These are phyloP conservation scores for Lasiodiplodia citricola DNA, from an alignment of 2,329 filamentous ascomycete genomes.

Conservation along the genomic window DNA sequence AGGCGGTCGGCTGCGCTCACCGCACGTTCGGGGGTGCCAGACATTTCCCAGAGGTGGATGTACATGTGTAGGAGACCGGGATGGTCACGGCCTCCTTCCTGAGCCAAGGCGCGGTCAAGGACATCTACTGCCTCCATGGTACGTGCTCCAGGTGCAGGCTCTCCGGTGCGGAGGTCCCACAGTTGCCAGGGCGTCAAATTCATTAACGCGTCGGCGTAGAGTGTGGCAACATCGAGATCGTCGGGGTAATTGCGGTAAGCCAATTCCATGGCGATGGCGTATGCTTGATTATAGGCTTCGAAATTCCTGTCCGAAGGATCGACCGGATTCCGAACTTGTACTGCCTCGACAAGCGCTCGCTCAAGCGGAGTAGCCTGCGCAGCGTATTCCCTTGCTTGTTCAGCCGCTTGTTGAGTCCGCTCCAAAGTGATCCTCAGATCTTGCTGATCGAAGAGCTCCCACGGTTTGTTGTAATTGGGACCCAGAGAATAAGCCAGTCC, in stretches of 20 bases:
- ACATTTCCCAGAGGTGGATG: constrained; percentile 82
- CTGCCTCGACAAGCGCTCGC: constrained; percentile 65
- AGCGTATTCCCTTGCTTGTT: constrained; percentile 50
- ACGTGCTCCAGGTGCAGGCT: constrained; percentile 59
- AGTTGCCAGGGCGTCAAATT: constrained; percentile 69
- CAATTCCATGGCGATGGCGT: constrained; percentile 65
- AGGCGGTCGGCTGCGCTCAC: constrained; percentile 67
- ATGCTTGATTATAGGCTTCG: constrained; percentile 61
- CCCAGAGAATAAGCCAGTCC: constrained; percentile 73
- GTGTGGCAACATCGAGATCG: constrained; percentile 67
- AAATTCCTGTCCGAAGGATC: constrained; percentile 54
- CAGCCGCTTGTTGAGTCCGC: constrained; percentile 54
- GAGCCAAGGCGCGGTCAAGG: constrained; percentile 62
- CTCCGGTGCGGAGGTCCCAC: constrained; percentile 65
- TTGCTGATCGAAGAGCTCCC: constrained; percentile 69
- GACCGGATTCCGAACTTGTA: constrained; percentile 65
- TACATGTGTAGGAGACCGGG: constrained; percentile 77
- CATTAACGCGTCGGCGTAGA: constrained; percentile 70
- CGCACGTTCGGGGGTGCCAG: constrained; percentile 61
- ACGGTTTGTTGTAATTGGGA: constrained; percentile 81
- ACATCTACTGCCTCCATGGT: constrained; percentile 64
- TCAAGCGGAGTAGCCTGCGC: constrained; percentile 58
- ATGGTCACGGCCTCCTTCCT: constrained; percentile 58
- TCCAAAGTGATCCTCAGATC: constrained; percentile 62
- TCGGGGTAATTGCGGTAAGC: constrained; percentile 60